These are phyloP conservation scores for Paramecium sonneborni DNA, from an alignment of 73 alveolate genomes.

Conservation along the genomic window DNA sequence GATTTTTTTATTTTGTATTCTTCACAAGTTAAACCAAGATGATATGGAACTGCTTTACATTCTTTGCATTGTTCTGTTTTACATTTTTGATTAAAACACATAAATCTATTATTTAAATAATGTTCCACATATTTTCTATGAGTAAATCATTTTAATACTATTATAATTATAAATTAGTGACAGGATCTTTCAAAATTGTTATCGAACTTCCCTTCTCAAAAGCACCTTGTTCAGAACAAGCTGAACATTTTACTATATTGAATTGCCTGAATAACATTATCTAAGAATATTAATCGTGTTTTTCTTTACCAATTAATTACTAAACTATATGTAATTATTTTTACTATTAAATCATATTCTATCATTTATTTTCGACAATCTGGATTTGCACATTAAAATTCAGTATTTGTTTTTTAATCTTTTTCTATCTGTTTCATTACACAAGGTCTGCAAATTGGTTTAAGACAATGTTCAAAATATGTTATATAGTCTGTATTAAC, in stretches of 20 bases:
- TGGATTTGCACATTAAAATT: not conserved
- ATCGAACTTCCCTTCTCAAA: conserved; percentile 49
- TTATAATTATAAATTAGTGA: not conserved
- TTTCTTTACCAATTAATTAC: conserved; percentile 54
- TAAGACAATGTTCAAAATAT: conserved; percentile 55
- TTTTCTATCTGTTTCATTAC: conserved; percentile 19
- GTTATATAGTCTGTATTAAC: conserved; percentile 40
- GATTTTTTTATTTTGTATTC: conserved; percentile 57
- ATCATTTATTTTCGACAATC: not conserved
- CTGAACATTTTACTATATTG: conserved; percentile 26
- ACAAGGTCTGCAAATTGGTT: not conserved
- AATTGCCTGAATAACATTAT: not conserved
- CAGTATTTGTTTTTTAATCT: conserved; percentile 29
- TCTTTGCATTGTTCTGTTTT: conserved; percentile 78
- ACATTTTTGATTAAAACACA: conserved; percentile 77
- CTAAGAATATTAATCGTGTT: not conserved
- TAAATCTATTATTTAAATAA: conserved; percentile 81
- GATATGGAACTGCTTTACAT: conserved; percentile 90
- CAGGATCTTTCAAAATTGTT: conserved; percentile 21
- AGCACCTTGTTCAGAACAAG: conserved; percentile 66
- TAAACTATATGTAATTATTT: not conserved
- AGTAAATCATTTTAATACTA: not conserved
- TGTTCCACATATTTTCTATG: conserved; percentile 72
- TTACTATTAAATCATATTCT: not conserved
- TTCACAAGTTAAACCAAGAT: conserved; percentile 85